phyloP scores from a whole-genome alignment of 371 early-diverging fungal species.

The Saksenaea oblongispora region DNA sequence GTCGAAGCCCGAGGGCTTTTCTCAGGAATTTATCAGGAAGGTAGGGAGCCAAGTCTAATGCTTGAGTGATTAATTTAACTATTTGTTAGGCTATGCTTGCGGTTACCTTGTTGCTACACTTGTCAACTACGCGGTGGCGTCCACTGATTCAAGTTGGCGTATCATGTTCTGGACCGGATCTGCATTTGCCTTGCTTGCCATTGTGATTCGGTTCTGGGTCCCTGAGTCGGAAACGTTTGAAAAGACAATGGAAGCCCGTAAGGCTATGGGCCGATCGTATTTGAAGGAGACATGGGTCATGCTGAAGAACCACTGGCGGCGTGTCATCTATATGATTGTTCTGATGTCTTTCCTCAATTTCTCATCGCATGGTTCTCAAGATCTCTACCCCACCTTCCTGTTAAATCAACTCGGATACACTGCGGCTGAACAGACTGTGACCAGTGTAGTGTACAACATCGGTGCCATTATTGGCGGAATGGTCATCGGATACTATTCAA shows the following conservation, averaged over 20 bases:
- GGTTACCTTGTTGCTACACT: conserved; percentile 65
- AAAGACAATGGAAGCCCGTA: conserved; percentile 34
- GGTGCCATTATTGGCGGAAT: conserved; percentile 72
- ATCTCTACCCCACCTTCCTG: conserved; percentile 69
- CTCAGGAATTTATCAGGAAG: conserved; percentile 71
- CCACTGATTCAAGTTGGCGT: conserved; percentile 56
- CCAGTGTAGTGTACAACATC: conserved; percentile 55
- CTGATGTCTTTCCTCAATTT: conserved; percentile 66
- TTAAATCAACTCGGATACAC: conserved; percentile 53
- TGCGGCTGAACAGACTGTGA: conserved; percentile 49
- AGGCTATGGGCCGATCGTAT: conserved; percentile 23
- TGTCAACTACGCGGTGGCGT: conserved; percentile 51
- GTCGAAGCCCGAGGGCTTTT: conserved; percentile 66
- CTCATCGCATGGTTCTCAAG: conserved; percentile 67
- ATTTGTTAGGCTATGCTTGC: conserved; percentile 47
- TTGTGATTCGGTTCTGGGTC: conserved; percentile 58
- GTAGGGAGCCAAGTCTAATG: neutral
- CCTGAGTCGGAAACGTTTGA: conserved; percentile 63
- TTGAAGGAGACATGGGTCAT: conserved; percentile 43
- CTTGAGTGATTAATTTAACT: too few species aligned
- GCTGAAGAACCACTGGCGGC: conserved; percentile 48
- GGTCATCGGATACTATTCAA: conserved; percentile 59
- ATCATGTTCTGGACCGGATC: conserved; percentile 68
- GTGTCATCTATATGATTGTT: conserved; percentile 54
- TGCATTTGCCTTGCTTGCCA: conserved; percentile 55